phyloP scores from a whole-genome alignment of 2,329 filamentous ascomycete species.

The Fusarium piperis region DNA sequence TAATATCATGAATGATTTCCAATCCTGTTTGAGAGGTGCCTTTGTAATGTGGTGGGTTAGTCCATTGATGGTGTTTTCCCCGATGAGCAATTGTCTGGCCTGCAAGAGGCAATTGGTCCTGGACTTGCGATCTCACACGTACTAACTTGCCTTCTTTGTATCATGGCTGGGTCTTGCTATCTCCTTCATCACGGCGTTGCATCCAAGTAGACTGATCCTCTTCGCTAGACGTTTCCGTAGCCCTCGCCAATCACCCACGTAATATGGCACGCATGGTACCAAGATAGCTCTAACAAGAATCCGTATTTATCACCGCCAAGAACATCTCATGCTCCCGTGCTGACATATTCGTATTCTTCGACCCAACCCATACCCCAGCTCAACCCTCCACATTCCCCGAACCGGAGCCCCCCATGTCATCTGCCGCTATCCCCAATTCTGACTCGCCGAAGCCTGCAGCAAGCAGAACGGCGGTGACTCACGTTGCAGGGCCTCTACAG shows the following conservation, averaged over 20 bases:
- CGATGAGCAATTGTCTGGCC: not conserved
- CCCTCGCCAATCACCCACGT: not conserved
- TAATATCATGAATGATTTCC: not conserved
- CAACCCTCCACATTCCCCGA: not conserved
- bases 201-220: not conserved
- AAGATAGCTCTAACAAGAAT: not conserved
- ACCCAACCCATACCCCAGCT: not conserved
- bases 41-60: not conserved
- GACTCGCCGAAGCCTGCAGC: constrained; percentile 27
- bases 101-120: not conserved
- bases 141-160: not conserved
- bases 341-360: not conserved
- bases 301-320: not conserved
- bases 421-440: constrained; percentile 32
- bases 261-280: not conserved
- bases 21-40: not conserved
- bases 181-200: not conserved
- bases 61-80: not conserved
- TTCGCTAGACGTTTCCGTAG: not conserved
- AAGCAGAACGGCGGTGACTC: constrained; percentile 28
- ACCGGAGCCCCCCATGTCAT: not conserved
- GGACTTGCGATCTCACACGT: not conserved
- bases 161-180: not conserved
- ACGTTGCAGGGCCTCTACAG: constrained; percentile 6
- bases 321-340: not conserved